Evolutionary conservation across 345 rosid genomes (phyloP).

Genomic region (Rhodamnia argentea): DNA sequence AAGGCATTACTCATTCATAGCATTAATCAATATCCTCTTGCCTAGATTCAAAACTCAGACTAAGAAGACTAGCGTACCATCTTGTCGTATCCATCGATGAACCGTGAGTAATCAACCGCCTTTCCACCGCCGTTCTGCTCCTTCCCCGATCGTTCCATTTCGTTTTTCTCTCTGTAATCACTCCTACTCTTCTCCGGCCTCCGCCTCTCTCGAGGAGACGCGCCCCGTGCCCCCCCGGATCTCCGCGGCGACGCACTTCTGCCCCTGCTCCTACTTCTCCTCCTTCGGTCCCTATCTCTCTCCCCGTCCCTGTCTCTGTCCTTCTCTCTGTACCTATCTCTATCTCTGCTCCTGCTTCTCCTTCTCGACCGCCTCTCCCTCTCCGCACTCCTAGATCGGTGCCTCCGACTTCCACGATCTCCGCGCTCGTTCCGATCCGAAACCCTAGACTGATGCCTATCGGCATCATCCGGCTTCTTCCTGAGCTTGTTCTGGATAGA

Average conservation of each 20-base stretch:
- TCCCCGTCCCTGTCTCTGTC: constrained; percentile 11
- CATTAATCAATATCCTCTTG: neutral
- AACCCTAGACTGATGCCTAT: constrained; percentile 9
- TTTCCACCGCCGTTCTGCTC: neutral
- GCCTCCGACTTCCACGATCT: neutral
- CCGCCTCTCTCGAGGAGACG: constrained; percentile 16
- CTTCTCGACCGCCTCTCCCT: constrained; percentile 25
- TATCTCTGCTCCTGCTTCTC: constrained; percentile 32
- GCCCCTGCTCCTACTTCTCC: constrained; percentile 20
- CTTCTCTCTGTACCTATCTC: constrained; percentile 23
- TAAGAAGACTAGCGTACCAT: constrained; percentile 29
- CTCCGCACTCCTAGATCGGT: constrained; percentile 21
- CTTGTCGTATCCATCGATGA: constrained; percentile 60
- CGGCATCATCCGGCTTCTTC: constrained; percentile 24
- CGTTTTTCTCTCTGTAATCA: neutral
- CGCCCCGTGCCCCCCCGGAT: constrained; percentile 9
- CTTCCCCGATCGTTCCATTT: constrained; percentile 11
- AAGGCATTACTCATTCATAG: neutral
- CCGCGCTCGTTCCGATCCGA: constrained; percentile 4
- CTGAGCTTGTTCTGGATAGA: constrained; percentile 65
- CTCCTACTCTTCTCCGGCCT: constrained; percentile 12
- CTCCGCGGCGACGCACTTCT: constrained; percentile 27
- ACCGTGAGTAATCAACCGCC: constrained; percentile 38
- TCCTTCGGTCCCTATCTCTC: constrained; percentile 1
- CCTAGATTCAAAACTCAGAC: neutral